These are phyloP conservation scores for Epithemia pelagica DNA, from an alignment of 108 stramenopile species.

Conservation along the genomic window DNA sequence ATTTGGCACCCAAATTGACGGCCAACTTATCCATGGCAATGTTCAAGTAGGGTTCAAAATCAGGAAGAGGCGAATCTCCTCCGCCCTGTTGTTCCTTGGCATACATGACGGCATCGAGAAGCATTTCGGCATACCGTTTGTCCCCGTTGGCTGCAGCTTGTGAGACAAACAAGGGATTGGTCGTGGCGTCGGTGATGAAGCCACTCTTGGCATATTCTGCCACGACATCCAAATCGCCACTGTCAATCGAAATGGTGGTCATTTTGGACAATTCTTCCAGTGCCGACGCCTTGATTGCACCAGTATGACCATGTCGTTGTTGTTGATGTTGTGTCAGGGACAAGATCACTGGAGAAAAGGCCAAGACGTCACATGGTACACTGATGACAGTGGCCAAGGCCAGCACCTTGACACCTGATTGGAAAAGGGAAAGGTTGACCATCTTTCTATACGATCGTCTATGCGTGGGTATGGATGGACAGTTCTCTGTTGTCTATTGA, in stretches of 20 bases:
- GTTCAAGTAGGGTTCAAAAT: conserved; percentile 36
- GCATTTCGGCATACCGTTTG: conserved; percentile 62
- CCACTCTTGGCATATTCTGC: conserved; percentile 58
- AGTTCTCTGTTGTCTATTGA: too few relatives aligned
- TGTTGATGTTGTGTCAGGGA: too few relatives aligned
- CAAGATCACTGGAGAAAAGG: too few relatives aligned
- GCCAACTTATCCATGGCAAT: conserved; percentile 91
- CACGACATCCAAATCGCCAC: conserved; percentile 73
- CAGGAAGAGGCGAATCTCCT: conserved; percentile 42
- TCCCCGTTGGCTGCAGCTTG: conserved; percentile 81
- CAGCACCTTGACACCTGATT: too few relatives aligned
- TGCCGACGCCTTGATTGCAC: conserved; percentile 15
- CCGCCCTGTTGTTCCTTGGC: conserved; percentile 53
- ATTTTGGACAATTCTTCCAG: conserved; percentile 69
- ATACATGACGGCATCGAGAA: conserved; percentile 70
- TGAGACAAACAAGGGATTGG: conserved; percentile 87
- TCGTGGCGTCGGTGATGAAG: conserved; percentile 87
- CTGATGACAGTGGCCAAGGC: too few relatives aligned
- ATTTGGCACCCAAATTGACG: conserved; percentile 89
- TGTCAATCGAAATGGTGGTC: conserved; percentile 84
- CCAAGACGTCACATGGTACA: too few relatives aligned
- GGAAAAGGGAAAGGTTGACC: too few relatives aligned
- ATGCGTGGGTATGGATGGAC: too few relatives aligned
- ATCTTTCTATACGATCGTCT: too few relatives aligned
- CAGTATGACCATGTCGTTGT: too few relatives aligned